Evolutionary conservation across 2,329 filamentous ascomycete genomes (phyloP).

Genomic region (Colletotrichum cereale): DNA sequence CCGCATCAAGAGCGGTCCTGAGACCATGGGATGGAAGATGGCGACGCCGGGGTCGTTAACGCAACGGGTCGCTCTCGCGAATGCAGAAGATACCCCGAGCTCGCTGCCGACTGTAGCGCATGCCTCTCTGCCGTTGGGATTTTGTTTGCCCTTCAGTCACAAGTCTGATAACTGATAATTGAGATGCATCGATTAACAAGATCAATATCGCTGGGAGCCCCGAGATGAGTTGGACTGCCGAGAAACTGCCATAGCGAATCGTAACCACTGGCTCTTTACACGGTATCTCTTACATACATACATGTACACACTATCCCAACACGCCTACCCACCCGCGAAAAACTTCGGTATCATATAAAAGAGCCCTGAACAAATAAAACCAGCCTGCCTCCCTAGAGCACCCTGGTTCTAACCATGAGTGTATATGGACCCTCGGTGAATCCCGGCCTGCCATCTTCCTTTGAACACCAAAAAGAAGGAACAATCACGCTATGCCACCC

Average conservation of each 20-base stretch:
- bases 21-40: neutral
- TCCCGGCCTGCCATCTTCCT: neutral
- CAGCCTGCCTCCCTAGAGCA: neutral
- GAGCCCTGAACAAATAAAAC: neutral
- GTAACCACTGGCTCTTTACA: neutral
- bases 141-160: neutral
- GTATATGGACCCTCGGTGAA: neutral
- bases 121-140: neutral
- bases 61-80: neutral
- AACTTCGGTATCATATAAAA: constrained; percentile 7
- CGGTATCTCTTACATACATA: neutral
- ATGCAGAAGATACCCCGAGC: neutral
- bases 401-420: neutral
- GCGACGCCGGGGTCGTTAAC: neutral
- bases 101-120: neutral
- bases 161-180: neutral
- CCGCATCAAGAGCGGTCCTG: neutral
- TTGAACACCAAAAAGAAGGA: neutral
- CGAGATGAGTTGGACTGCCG: too few species aligned
- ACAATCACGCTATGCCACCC: constrained; percentile 26
- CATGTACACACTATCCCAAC: neutral
- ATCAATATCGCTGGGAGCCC: too few species aligned
- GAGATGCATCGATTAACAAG: neutral
- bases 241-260: neutral
- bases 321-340: neutral